Base-by-base conservation (phyloP, 441 rosid species). In the Pelargonium citronellum region DNA sequence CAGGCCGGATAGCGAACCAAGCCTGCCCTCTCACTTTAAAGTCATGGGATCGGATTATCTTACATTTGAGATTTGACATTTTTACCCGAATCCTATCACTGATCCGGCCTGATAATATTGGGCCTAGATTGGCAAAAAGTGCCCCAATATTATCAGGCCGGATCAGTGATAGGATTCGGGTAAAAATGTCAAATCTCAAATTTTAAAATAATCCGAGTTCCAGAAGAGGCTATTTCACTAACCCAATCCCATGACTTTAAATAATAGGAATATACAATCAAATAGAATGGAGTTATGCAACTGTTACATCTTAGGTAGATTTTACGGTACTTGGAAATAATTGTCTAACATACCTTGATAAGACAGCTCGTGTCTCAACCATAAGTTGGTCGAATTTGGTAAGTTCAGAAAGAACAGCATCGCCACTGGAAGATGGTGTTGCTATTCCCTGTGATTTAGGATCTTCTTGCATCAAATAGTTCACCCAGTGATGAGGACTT, bases 381-480 rank as follows among this genome's bases (percentile, higher is more conserved):
- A 91, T 90, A 67, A 94, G 96, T 73, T 85, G 95, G 73, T 90
- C 88, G 79, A 89, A 91, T 73, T 84, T 88, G 73, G 84, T 72
- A 53, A 71, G 65, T 19, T 76, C 82, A 58, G 84, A 65, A 66
- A 55, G 39, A 69, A 78, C 19, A 2, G 74, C 24, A 13, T 43
- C 75, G 37, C 77, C 82, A 1, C 69, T 79, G 68, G 75, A 55
- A 55, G 89, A 79, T 60, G 76, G 66, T 46, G 64, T 37, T 10
- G 77, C 74, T 71, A 65, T 74, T 67, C 73, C 75, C 69, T 60
- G 63, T 61, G 82, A 73, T 73, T 76, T 84, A 57, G 76, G 43
- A 66, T 90, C 92, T 72, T 67, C 86, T n/a, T 91, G 87, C 89
- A 91, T 89, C 79, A 91, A 37, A 74, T 81, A 86, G 70, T 83